phyloP scores from a whole-genome alignment of 495 filamentous ascomycete species.

The Tuber calosporum region DNA sequence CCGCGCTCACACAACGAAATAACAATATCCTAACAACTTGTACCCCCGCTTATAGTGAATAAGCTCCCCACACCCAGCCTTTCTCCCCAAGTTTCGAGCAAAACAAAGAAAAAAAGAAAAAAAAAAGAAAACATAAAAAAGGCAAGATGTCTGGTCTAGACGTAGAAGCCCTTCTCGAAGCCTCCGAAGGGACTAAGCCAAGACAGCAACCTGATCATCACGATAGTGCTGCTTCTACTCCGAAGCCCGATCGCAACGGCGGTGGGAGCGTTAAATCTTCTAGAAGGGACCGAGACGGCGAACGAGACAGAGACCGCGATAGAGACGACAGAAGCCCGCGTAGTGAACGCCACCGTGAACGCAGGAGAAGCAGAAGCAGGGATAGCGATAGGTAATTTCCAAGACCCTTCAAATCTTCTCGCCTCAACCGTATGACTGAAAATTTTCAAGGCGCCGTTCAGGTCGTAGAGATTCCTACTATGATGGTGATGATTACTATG shows the following conservation, averaged over 20 bases:
- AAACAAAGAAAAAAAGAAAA: slow-evolving; percentile 8
- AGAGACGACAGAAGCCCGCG: slow-evolving; percentile 61
- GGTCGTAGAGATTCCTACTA: slow-evolving; percentile 55
- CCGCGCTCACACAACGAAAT: slow-evolving; percentile 36
- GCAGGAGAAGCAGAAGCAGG: slow-evolving; percentile 45
- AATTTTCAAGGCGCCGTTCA: slow-evolving; percentile 42
- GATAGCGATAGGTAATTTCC: slow-evolving; percentile 45
- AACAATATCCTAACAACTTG: slow-evolving; percentile 34
- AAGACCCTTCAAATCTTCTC: neutral
- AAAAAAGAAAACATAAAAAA: slow-evolving; percentile 25
- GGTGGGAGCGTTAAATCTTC: slow-evolving; percentile 42
- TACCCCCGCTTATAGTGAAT: slow-evolving; percentile 39
- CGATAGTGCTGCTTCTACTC: slow-evolving; percentile 46
- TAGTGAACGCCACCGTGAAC: slow-evolving; percentile 45
- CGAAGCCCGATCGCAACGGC: slow-evolving; percentile 49
- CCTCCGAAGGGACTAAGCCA: slow-evolving; percentile 60
- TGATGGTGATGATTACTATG: slow-evolving; percentile 56
- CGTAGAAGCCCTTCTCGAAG: slow-evolving; percentile 89
- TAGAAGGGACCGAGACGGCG: slow-evolving; percentile 48
- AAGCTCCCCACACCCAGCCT: slow-evolving; percentile 18
- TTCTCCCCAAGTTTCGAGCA: slow-evolving; percentile 10
- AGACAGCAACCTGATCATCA: slow-evolving; percentile 56
- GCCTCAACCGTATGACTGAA: slow-evolving; percentile 19
- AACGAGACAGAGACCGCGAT: slow-evolving; percentile 54
- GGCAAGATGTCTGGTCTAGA: slow-evolving; percentile 76